phyloP scores from a whole-genome alignment of 495 filamentous ascomycete genomes.

The Mytilinidion resinicola region DNA sequence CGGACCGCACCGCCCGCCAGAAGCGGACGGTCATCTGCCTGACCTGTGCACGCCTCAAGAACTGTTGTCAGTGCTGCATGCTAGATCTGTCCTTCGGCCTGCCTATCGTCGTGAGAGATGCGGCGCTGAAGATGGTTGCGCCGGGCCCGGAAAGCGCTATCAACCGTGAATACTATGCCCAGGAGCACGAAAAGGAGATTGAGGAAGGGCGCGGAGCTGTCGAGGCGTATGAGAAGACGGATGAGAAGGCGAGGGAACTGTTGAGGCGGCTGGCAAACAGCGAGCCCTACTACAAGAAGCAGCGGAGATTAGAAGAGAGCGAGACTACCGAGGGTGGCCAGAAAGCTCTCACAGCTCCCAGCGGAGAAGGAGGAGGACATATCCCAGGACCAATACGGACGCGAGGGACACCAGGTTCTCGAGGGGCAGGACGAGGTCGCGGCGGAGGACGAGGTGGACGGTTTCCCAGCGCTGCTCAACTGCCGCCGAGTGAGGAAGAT shows the following conservation, averaged over 20 bases:
- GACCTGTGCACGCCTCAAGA: slow-evolving; percentile 91
- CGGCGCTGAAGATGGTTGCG: slow-evolving; percentile 94
- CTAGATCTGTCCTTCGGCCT: slow-evolving; percentile 91
- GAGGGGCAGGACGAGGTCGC: slow-evolving; percentile 38
- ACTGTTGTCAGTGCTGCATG: slow-evolving; percentile 99
- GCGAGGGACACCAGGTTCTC: slow-evolving; percentile 35
- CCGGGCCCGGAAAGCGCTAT: slow-evolving; percentile 84
- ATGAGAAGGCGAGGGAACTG: slow-evolving; percentile 89
- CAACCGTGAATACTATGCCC: slow-evolving; percentile 95
- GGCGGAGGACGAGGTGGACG: slow-evolving; percentile 49
- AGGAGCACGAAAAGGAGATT: slow-evolving; percentile 91
- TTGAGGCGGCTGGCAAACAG: slow-evolving; percentile 79
- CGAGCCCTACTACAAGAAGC: slow-evolving; percentile 88
- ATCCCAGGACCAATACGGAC: slow-evolving; percentile 37
- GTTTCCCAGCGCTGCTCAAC: slow-evolving; percentile 63
- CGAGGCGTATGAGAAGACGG: slow-evolving; percentile 90
- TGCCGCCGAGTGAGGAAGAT: slow-evolving; percentile 75
- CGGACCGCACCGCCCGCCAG: slow-evolving; percentile 76
- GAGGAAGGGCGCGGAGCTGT: slow-evolving; percentile 76
- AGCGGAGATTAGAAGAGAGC: slow-evolving; percentile 58
- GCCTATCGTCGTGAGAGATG: slow-evolving; percentile 88
- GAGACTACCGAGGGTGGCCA: slow-evolving; percentile 38
- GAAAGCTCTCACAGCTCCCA: slow-evolving; percentile 40
- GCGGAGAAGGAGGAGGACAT: slow-evolving; percentile 25
- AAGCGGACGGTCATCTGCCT: slow-evolving; percentile 88